phyloP scores from a whole-genome alignment of 139 green algal genomes.

The Deuterostichococcus epilithicus region DNA sequence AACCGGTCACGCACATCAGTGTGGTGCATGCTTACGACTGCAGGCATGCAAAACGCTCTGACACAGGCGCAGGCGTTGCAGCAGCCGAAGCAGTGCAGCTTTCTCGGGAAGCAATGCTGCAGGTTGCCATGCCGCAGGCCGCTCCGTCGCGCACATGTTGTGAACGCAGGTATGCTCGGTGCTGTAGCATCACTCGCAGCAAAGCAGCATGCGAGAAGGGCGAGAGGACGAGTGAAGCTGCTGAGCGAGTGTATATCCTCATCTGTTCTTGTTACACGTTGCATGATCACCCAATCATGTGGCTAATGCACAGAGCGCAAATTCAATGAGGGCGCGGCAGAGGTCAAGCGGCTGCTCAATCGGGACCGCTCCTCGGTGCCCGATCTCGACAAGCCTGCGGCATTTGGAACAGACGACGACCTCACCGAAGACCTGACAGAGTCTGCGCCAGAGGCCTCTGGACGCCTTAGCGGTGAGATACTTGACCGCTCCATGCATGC shows the following conservation, averaged over 20 bases:
- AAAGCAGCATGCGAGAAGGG: no score
- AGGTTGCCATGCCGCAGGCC: background rate
- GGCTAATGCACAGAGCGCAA: background rate
- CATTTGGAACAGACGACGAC: constrained; percentile 19
- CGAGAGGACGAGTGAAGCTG: no score
- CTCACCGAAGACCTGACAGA: background rate
- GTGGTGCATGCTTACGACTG: no score
- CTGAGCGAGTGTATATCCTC: no score
- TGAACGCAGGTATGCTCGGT: background rate
- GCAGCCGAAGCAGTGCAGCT: background rate
- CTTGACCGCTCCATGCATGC: no score
- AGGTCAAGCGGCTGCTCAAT: constrained; percentile 69
- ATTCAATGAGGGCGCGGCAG: constrained; percentile 50
- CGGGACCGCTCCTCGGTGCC: constrained; percentile 66
- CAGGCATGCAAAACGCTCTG: background rate
- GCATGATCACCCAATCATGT: no score
- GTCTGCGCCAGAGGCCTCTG: no score
- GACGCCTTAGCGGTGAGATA: no score
- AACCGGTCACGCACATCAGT: no score
- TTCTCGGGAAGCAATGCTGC: background rate
- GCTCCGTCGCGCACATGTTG: background rate
- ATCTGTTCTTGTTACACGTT: no score
- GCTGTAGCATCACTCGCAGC: no score
- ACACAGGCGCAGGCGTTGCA: background rate
- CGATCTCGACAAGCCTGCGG: constrained; percentile 35